Evolutionary conservation across 805 yeast species (phyloP), one percentile per base, ranked within the genome.

Genomic region (Candida anglica): DNA sequence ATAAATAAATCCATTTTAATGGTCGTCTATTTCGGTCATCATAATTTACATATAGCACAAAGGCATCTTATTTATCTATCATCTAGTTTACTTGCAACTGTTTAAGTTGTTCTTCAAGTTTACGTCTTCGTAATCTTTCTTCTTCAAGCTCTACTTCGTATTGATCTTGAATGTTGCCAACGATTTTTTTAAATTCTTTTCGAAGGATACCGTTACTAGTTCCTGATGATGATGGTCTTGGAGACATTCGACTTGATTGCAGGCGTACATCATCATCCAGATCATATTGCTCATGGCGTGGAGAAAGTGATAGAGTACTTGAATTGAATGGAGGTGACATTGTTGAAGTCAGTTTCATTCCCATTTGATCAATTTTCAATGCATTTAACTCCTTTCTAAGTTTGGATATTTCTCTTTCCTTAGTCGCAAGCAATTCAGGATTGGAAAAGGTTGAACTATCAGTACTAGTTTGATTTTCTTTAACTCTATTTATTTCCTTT

Each of bases 101-200:
- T n/a, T n/a, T n/a, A n/a, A 56, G 19, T 32, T 52, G 43, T 15
- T 50, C 53, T 37, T 51, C 48, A 22, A 79, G 51, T 39, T 73
- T 63, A 25, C 64, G 55, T 42, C 79, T 65, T 41, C 69, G 67
- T n/a, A 66, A 56, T 27, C 76, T 66, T 53, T 81, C 86, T 42
- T 70, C 69, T 23, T 66, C 63, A 28, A 83, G 53, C 41, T 81
- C 84, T 8, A 60, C 48, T 43, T 80, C 86, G 46, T 79, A 77
- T 37, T 69, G 76, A 29, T 69, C 73, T 41, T 79, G 85, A 37
- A 81, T 73, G 25, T 77, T 79, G 15, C 69, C 60, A 4, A 82
- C 77, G 32, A 81, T 60, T 45, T 76, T 79, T 54, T 75, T 81
- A 60, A 82, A 83, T 53, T 83, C 88, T 41, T 74, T 68, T 37